Evolutionary conservation across 2,329 filamentous ascomycete species (phyloP).

Genomic region (Penicillium sp.): DNA sequence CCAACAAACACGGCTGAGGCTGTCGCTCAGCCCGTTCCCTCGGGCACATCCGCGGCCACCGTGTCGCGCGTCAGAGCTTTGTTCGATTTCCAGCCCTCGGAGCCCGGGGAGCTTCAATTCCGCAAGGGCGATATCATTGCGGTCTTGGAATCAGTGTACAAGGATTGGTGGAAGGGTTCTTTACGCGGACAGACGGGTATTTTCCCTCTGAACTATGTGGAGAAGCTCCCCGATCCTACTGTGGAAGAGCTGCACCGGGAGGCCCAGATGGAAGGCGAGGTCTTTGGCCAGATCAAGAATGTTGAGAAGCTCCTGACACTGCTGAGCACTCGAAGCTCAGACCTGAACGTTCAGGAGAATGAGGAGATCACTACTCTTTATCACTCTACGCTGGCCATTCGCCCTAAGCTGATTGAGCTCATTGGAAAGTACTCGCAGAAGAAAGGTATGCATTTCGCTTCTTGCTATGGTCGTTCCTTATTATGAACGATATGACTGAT

Average conservation of each 20-base stretch:
- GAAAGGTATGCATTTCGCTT: slow-evolving; percentile 69
- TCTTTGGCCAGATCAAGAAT: slow-evolving; percentile 77
- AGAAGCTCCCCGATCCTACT: slow-evolving; percentile 94
- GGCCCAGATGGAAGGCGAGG: slow-evolving; percentile 89
- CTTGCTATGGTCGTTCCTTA: not conserved
- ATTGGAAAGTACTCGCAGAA: slow-evolving; percentile 99
- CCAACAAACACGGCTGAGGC: slow-evolving; percentile 45
- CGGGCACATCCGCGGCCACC: slow-evolving; percentile 92
- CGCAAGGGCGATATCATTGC: slow-evolving; percentile 97
- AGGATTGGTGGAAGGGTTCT: slow-evolving; percentile 99
- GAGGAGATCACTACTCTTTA: slow-evolving; percentile 94
- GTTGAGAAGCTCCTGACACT: slow-evolving; percentile 84
- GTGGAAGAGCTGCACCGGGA: slow-evolving; percentile 92
- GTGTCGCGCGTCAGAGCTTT: slow-evolving; percentile 92
- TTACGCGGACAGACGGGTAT: slow-evolving; percentile 94
- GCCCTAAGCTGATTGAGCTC: slow-evolving; percentile 94
- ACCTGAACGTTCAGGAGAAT: slow-evolving; percentile 84
- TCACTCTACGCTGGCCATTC: slow-evolving; percentile 90
- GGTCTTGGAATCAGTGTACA: slow-evolving; percentile 96
- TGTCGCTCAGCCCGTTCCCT: slow-evolving; percentile 66
- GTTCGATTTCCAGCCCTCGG: slow-evolving; percentile 93
- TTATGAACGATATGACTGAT: slow-evolving; percentile 24
- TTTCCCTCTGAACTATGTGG: slow-evolving; percentile 97
- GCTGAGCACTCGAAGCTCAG: slow-evolving; percentile 83
- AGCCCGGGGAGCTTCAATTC: slow-evolving; percentile 93